Percentiles rank a stretch among this genome's conserved stretches.
Conservation (phyloP, 768 basidiomycete genomes). For the Phaffia tasmanica region DNA sequence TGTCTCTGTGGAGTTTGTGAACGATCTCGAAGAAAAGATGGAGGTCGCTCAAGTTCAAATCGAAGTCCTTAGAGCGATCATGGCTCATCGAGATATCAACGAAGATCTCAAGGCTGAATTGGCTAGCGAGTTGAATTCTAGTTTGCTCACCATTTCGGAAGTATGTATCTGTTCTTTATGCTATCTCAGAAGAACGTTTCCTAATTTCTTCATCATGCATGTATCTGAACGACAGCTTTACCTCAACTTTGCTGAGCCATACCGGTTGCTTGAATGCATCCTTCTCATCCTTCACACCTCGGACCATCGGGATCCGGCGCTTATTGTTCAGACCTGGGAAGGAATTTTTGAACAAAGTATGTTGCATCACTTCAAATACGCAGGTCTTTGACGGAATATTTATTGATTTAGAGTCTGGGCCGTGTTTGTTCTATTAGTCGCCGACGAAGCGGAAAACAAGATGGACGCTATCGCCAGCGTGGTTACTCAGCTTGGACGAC, state of each 20-base stretch:
- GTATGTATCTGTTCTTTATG: conserved; percentile 41
- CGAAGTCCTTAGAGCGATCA: conserved; percentile 63
- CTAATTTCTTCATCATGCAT: neutral
- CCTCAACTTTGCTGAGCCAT: conserved; percentile 73
- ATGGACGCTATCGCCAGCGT: conserved; percentile 45
- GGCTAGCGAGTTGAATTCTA: conserved; percentile 31
- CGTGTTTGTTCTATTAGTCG: neutral
- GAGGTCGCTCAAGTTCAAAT: conserved; percentile 94
- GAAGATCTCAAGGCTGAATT: conserved; percentile 33
- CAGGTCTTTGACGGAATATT: neutral
- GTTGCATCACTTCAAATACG: neutral
- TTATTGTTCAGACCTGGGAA: conserved; percentile 79
- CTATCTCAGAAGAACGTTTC: neutral
- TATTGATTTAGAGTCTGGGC: neutral
- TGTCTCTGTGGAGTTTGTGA: conserved; percentile 80
- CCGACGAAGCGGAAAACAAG: conserved; percentile 1
- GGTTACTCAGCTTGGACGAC: conserved; percentile 61
- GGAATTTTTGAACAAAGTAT: conserved; percentile 69
- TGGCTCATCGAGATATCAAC: conserved; percentile 39
- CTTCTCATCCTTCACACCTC: conserved; percentile 86
- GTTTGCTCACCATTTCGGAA: conserved; percentile 69
- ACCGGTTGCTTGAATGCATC: conserved; percentile 70
- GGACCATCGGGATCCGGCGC: conserved; percentile 72
- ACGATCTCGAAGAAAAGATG: conserved; percentile 85
- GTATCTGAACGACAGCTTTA: conserved; percentile 52